Evolutionary conservation across 345 rosid genomes (phyloP).

Genomic region (Aegle marmelos): DNA sequence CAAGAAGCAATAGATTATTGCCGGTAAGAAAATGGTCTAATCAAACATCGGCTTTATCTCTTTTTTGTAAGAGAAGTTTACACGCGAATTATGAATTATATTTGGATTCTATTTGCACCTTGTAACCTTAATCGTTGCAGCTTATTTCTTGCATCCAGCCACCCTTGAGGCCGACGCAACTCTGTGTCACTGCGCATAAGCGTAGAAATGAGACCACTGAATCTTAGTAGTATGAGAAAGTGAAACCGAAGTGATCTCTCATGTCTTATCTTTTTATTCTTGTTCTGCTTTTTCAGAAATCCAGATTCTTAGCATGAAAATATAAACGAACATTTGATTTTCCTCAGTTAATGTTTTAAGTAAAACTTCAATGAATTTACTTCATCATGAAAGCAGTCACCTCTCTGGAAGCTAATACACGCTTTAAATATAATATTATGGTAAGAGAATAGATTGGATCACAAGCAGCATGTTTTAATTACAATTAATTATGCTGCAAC

Average conservation of each 20-base stretch:
- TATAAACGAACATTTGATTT: not conserved
- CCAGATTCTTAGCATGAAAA: not conserved
- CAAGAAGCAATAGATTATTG: not conserved
- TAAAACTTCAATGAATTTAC: not conserved
- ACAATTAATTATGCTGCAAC: constrained; percentile 13
- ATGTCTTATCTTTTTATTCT: not conserved
- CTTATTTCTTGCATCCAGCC: not conserved
- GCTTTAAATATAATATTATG: constrained; percentile 5
- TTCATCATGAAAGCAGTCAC: not conserved
- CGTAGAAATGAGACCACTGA: constrained; percentile 1
- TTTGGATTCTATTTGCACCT: not conserved
- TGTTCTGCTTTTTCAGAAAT: not conserved
- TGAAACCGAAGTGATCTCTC: not conserved
- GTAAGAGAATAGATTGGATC: constrained; percentile 22
- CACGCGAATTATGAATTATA: not conserved
- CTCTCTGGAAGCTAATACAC: not conserved
- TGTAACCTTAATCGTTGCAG: not conserved
- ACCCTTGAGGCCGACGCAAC: constrained; percentile 15
- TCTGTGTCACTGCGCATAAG: not conserved
- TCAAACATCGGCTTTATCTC: not conserved
- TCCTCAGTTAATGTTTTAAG: not conserved
- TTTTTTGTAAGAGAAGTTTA: not conserved
- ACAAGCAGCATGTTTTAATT: constrained; percentile 9
- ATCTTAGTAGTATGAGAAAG: constrained; percentile 7
- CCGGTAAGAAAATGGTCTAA: not conserved